Evolutionary conservation across 371 early-diverging fungal species (phyloP).

Genomic region (Haplosporangium sp.): DNA sequence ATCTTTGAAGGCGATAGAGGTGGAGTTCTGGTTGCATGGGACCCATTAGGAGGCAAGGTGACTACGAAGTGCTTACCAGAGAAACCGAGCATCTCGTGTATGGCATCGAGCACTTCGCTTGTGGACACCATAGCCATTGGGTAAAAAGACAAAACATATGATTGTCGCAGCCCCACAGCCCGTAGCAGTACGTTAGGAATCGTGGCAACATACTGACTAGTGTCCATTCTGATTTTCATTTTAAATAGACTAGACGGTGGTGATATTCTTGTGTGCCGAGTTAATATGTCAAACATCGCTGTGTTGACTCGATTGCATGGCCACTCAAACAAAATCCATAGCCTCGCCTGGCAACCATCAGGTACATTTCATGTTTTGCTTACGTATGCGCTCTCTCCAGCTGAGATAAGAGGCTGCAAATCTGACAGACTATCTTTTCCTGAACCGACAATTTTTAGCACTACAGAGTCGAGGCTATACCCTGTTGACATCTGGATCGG

Average conservation of each 20-base stretch:
- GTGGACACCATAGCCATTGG: conserved; percentile 37
- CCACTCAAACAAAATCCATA: conserved; percentile 36
- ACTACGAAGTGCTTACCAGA: conserved; percentile 16
- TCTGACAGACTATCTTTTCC: background rate
- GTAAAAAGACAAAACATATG: conserved; percentile 4
- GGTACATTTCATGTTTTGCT: background rate
- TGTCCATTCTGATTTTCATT: background rate
- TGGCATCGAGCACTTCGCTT: conserved; percentile 17
- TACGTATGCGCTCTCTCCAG: background rate
- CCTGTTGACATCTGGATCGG: conserved; percentile 52
- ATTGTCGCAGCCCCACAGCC: no score
- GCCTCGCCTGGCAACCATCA: conserved; percentile 40
- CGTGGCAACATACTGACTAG: background rate
- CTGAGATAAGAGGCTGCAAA: no score
- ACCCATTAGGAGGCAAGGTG: conserved; percentile 17
- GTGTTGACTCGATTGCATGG: conserved; percentile 36
- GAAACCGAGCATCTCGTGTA: conserved; percentile 33
- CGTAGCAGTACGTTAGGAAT: background rate
- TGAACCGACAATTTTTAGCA: background rate
- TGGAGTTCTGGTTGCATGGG: conserved; percentile 32
- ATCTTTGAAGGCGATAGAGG: conserved; percentile 30
- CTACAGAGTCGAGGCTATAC: conserved; percentile 10
- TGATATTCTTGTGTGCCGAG: conserved; percentile 36
- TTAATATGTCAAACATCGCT: conserved; percentile 5
- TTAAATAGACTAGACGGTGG: conserved; percentile 40